phyloP scores from a whole-genome alignment of 495 filamentous ascomycete genomes.

The Echria macrotheca region DNA sequence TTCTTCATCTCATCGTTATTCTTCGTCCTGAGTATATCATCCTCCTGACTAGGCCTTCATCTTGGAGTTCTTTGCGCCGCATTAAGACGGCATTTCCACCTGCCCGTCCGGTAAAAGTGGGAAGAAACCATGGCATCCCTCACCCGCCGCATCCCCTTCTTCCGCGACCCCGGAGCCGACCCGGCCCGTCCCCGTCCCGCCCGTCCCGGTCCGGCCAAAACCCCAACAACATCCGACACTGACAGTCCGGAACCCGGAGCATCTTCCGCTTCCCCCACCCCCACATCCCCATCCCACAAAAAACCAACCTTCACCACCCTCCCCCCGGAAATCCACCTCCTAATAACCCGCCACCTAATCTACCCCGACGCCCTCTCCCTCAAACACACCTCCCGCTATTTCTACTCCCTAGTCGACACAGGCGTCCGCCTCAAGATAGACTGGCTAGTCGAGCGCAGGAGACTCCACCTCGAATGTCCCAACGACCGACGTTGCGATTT shows the following conservation, averaged over 20 bases:
- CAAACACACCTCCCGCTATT: slow-evolving; percentile 58
- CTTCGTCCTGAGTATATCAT: too few species aligned
- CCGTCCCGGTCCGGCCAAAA: not conserved
- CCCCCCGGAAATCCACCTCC: slow-evolving; percentile 58
- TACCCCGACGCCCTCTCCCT: slow-evolving; percentile 56
- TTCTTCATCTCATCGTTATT: too few species aligned
- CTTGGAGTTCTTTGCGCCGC: too few species aligned
- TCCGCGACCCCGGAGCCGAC: not conserved
- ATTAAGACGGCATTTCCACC: too few species aligned
- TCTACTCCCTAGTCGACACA: slow-evolving; percentile 60
- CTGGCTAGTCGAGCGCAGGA: slow-evolving; percentile 58
- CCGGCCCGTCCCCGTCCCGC: not conserved
- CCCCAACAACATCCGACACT: too few species aligned
- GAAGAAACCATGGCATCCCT: slow-evolving; percentile 6
- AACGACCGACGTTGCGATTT: slow-evolving; percentile 44
- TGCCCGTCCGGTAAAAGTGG: too few species aligned
- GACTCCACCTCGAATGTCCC: slow-evolving; percentile 47
- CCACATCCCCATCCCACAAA: not conserved
- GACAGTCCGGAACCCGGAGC: not conserved
- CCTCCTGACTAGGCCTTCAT: too few species aligned
- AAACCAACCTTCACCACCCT: slow-evolving; percentile 27
- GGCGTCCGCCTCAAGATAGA: slow-evolving; percentile 60
- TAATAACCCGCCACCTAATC: slow-evolving; percentile 45
- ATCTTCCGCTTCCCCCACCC: not conserved
- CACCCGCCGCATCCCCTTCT: not conserved